Conservation (phyloP, 164 flowering plant genomes). For the Nelumbo lutea region DNA sequence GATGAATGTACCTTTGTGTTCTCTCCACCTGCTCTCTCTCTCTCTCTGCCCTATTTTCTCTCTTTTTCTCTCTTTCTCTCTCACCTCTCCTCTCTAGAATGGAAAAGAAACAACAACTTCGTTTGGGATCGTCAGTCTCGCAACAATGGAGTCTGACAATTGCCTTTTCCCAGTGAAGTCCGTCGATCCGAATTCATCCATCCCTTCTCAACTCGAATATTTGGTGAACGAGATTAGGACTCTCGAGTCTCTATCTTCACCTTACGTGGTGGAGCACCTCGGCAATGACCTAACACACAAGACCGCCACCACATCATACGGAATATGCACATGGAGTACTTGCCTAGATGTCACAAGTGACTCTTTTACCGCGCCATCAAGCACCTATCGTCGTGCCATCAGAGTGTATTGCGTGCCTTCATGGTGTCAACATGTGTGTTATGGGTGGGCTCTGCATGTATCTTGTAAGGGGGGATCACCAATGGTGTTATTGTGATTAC, state of each 20-base stretch:
- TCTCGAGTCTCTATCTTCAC: constrained; percentile 43
- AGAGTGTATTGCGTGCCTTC: too few species aligned
- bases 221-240: constrained; percentile 60
- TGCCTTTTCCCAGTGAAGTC: constrained; percentile 67
- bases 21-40: too few species aligned
- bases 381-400: too few species aligned
- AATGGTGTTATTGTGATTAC: too few species aligned
- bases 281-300: constrained; percentile 50
- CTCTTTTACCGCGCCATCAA: too few species aligned
- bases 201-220: constrained; percentile 22
- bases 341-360: constrained; percentile 18
- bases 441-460: too few species aligned
- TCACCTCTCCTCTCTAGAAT: neutral
- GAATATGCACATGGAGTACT: constrained; percentile 62
- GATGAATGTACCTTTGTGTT: too few species aligned
- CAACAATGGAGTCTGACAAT: constrained; percentile 22
- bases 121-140: constrained; percentile 50
- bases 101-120: constrained; percentile 10
- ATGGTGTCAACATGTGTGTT: too few species aligned
- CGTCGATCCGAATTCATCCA: constrained; percentile 18
- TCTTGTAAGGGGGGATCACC: too few species aligned
- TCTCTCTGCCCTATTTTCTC: too few species aligned
- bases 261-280: constrained; percentile 43
- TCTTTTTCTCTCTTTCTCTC: too few species aligned
- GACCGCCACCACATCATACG: constrained; percentile 13